Evolutionary conservation across 495 filamentous ascomycete species (phyloP).

Genomic region (Penicillium roqueforti): DNA sequence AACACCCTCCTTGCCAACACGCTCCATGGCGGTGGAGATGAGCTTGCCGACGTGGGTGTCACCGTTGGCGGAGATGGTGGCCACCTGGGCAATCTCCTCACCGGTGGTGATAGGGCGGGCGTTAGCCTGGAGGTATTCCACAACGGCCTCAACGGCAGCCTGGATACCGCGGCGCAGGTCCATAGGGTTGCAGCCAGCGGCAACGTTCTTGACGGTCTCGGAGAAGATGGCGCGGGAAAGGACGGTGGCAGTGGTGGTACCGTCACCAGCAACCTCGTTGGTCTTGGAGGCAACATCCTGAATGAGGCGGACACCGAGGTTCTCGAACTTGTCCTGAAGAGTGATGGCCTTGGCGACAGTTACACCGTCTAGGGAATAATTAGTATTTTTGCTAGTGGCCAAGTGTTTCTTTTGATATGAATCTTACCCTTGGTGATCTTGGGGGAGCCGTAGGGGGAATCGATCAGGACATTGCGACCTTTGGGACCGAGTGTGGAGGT

Average conservation of each 20-base stretch:
- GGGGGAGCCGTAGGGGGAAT: conserved; percentile 94
- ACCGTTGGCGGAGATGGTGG: conserved; percentile 96
- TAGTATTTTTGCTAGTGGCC: conserved; percentile 1
- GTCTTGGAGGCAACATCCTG: conserved; percentile 99
- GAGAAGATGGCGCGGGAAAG: conserved; percentile 98
- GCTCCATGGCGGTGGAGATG: conserved; percentile 98
- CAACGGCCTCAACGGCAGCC: conserved; percentile 89
- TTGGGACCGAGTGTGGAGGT: conserved; percentile 96
- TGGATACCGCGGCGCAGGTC: conserved; percentile 95
- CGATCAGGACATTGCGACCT: conserved; percentile 96
- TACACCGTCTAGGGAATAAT: conserved; percentile 63
- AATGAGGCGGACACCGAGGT: conserved; percentile 91
- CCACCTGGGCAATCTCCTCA: conserved; percentile 95
- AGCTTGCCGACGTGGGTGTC: conserved; percentile 93
- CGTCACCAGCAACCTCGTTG: conserved; percentile 97
- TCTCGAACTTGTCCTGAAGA: conserved; percentile 98
- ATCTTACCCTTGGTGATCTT: conserved; percentile 97
- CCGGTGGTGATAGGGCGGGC: conserved; percentile 96
- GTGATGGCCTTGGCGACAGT: conserved; percentile 89
- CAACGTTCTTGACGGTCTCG: conserved; percentile 99
- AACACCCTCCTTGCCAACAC: conserved; percentile 99
- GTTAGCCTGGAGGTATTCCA: conserved; percentile 88
- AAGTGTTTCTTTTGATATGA: background rate
- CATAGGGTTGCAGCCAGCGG: conserved; percentile 99
- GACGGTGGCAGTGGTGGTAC: conserved; percentile 95